Evolutionary conservation across 106 monocot species (phyloP).

Genomic region (Platanthera zijinensis): DNA sequence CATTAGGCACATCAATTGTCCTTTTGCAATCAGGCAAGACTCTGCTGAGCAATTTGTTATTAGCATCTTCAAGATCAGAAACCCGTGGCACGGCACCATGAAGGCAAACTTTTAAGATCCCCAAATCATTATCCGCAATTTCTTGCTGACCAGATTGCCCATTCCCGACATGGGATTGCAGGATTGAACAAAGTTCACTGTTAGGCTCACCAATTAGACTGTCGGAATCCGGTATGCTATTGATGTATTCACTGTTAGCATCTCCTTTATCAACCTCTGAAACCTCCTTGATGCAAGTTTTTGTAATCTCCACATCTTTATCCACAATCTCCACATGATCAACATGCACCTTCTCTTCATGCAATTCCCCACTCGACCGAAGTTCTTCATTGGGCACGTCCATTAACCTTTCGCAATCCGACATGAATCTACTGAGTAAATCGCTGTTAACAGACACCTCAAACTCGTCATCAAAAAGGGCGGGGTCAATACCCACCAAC

Average conservation of each 20-base stretch:
- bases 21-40: neutral
- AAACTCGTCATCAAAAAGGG: conserved; percentile 3
- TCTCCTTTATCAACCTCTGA: neutral
- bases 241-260: too few species aligned
- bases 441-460: neutral
- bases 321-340: neutral
- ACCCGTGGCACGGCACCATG: too few species aligned
- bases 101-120: too few species aligned
- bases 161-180: too few species aligned
- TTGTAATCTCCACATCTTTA: neutral
- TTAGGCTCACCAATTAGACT: too few species aligned
- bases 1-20: neutral
- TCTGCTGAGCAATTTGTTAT: neutral
- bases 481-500: neutral
- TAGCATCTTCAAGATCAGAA: too few species aligned
- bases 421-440: neutral
- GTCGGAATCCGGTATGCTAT: too few species aligned
- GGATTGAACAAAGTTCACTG: too few species aligned
- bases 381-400: neutral
- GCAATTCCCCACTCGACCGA: neutral
- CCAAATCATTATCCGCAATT: too few species aligned
- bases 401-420: neutral
- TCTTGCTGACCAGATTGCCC: too few species aligned
- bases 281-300: neutral
- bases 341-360: neutral